phyloP scores from a whole-genome alignment of 768 basidiomycete genomes.

The Hericium rajendrae region DNA sequence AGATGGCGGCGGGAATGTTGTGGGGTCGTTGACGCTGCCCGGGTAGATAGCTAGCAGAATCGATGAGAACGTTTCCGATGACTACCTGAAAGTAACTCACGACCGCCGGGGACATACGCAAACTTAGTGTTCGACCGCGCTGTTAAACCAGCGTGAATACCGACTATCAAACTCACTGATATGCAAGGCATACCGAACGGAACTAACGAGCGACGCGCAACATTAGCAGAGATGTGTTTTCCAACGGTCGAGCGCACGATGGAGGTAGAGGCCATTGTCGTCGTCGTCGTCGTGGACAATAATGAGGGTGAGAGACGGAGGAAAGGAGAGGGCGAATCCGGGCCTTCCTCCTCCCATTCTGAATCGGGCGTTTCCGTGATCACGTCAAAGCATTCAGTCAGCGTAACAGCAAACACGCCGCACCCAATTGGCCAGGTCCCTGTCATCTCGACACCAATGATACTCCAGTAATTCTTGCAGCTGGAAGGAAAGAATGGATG shows the following conservation, averaged over 20 bases:
- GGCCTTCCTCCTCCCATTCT: too few species aligned
- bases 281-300: too few species aligned
- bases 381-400: too few species aligned
- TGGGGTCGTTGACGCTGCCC: conserved; percentile 94
- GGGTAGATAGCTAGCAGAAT: conserved; percentile 58
- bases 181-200: background rate
- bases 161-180: background rate
- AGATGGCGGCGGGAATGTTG: conserved; percentile 74
- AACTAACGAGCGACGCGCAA: background rate
- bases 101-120: conserved; percentile 60
- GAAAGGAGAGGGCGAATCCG: too few species aligned
- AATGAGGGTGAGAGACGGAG: too few species aligned
- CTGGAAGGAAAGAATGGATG: too few species aligned
- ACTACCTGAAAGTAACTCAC: conserved; percentile 30
- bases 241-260: background rate
- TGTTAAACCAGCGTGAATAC: background rate
- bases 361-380: too few species aligned
- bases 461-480: too few species aligned
- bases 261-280: background rate
- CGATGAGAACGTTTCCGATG: background rate
- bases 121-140: conserved; percentile 9
- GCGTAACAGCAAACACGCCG: too few species aligned
- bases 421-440: too few species aligned
- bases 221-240: conserved; percentile 1
- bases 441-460: too few species aligned